Conservation (phyloP, 305 asterid species). For the Fraxinus sp. region DNA sequence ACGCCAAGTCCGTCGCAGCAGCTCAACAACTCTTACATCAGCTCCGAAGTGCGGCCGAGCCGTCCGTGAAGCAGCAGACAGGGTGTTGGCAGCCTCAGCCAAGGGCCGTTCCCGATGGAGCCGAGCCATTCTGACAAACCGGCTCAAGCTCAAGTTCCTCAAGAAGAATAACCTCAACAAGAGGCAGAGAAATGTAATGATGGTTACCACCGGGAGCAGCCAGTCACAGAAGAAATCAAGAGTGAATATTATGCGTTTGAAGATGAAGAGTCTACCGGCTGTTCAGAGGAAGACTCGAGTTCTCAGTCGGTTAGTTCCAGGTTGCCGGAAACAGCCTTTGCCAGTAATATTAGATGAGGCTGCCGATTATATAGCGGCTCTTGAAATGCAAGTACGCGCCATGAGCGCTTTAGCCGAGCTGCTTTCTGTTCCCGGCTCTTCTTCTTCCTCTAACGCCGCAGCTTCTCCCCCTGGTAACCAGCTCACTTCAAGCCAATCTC, state of each 20-base stretch:
- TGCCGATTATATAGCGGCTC: slow-evolving; percentile 85
- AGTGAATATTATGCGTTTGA: slow-evolving; percentile 57
- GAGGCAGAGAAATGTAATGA: slow-evolving; percentile 46
- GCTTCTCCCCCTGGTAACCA: slow-evolving; percentile 21
- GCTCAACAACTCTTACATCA: slow-evolving; percentile 29
- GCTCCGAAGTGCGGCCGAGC: slow-evolving; percentile 55
- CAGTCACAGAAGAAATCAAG: slow-evolving; percentile 64
- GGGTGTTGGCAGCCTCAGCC: slow-evolving; percentile 77
- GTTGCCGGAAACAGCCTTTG: slow-evolving; percentile 87
- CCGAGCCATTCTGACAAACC: slow-evolving; percentile 74
- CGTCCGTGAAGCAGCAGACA: slow-evolving; percentile 83
- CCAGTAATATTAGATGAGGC: slow-evolving; percentile 93
- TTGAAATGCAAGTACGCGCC: slow-evolving; percentile 95
- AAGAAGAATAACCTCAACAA: slow-evolving; percentile 50
- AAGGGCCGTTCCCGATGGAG: slow-evolving; percentile 93
- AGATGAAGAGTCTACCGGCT: slow-evolving; percentile 69
- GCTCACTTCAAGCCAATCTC: slow-evolving; percentile 39
- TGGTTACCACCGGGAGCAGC: slow-evolving; percentile 42
- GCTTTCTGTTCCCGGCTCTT: slow-evolving; percentile 53
- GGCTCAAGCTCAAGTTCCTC: slow-evolving; percentile 75
- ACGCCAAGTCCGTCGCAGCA: slow-evolving; percentile 54
- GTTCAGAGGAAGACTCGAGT: slow-evolving; percentile 74
- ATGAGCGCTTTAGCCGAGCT: slow-evolving; percentile 82
- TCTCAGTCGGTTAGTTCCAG: slow-evolving; percentile 80
- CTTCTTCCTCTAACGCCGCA: slow-evolving; percentile 34